Evolutionary conservation across 1,139 yeast genomes (phyloP).

Genomic region (Kurtzmaniella quercitrusa): DNA sequence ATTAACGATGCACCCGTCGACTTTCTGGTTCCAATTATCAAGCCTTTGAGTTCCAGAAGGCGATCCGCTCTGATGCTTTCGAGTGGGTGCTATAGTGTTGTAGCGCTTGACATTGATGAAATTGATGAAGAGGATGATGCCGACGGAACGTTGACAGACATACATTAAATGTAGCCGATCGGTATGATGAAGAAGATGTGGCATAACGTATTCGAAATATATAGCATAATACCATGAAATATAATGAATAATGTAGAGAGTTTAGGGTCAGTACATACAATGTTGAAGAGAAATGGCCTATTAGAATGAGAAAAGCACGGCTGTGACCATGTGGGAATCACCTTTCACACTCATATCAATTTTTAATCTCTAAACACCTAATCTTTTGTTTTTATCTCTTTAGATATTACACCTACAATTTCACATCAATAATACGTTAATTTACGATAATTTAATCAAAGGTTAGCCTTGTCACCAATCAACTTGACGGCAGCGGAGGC

Average conservation of each 20-base stretch:
- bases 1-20: constrained; percentile 43
- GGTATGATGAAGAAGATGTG: neutral
- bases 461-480: constrained; percentile 37
- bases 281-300: too few species aligned
- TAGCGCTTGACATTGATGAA: constrained; percentile 24
- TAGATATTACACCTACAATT: too few species aligned
- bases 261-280: too few species aligned
- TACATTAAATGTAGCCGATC: neutral
- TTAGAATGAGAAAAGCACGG: too few species aligned
- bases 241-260: neutral
- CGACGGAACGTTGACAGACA: constrained; percentile 7
- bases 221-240: neutral
- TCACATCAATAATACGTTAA: constrained; percentile 3
- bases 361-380: too few species aligned
- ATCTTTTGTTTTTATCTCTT: too few species aligned
- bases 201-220: neutral
- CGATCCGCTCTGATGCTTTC: constrained; percentile 20
- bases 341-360: too few species aligned
- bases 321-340: too few species aligned
- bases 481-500: constrained; percentile 86
- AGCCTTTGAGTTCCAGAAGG: constrained; percentile 16
- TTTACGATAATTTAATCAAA: constrained; percentile 15
- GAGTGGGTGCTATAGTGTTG: constrained; percentile 20
- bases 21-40: constrained; percentile 23
- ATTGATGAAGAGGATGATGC: constrained; percentile 24